These are phyloP conservation scores for Botryosphaeria dothidea DNA, from an alignment of 2,329 filamentous ascomycete genomes.

Conservation along the genomic window DNA sequence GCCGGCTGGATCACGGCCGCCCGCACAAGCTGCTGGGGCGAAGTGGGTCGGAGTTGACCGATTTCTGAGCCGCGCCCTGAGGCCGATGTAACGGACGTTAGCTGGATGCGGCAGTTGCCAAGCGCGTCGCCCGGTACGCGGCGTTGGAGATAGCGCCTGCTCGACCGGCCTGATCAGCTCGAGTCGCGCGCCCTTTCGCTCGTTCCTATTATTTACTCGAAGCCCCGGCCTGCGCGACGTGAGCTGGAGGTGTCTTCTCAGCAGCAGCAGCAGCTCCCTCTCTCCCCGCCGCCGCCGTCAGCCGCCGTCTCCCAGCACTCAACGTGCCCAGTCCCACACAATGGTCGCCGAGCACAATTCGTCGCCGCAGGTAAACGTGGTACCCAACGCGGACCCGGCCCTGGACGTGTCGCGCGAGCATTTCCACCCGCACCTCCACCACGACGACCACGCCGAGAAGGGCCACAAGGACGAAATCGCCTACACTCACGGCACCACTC, in stretches of 20 bases:
- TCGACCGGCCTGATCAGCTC: background rate
- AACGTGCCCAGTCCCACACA: background rate
- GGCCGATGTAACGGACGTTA: slow-evolving; percentile 15
- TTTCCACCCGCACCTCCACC: slow-evolving; percentile 40
- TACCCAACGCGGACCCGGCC: slow-evolving; percentile 37
- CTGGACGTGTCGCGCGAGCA: slow-evolving; percentile 40
- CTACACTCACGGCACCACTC: slow-evolving; percentile 40
- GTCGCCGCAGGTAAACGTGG: slow-evolving; percentile 36
- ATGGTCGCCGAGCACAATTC: slow-evolving; percentile 30
- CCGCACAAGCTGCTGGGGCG: background rate
- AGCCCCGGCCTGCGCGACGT: background rate
- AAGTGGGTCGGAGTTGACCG: slow-evolving; percentile 10
- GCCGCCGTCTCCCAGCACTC: background rate
- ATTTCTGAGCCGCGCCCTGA: background rate
- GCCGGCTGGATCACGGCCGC: background rate
- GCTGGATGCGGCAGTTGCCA: slow-evolving; percentile 16
- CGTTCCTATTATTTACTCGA: slow-evolving; percentile 8
- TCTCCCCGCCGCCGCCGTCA: background rate
- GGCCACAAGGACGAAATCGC: slow-evolving; percentile 26
- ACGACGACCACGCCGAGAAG: slow-evolving; percentile 33
- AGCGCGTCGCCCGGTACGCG: background rate
- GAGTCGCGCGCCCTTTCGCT: background rate
- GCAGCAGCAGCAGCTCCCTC: background rate
- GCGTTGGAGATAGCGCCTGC: slow-evolving; percentile 9
- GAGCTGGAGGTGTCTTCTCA: background rate